phyloP scores from a whole-genome alignment of 2,329 filamentous ascomycete genomes.

The Mycocentrospora acerina region DNA sequence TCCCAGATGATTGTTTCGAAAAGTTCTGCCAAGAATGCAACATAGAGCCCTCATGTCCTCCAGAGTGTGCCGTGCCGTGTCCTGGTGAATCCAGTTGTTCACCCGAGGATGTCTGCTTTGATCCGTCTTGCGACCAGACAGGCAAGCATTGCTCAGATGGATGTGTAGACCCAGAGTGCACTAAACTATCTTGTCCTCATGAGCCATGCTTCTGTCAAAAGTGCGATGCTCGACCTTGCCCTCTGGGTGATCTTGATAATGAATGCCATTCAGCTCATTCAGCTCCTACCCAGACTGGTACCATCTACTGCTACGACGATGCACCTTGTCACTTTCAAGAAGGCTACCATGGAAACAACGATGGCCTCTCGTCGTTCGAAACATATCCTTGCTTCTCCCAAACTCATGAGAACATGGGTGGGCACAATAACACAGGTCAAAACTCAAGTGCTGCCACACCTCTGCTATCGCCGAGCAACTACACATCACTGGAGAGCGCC shows the following conservation, averaged over 20 bases:
- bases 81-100: conserved; percentile 32
- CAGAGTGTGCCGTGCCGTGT: conserved; percentile 26
- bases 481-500: conserved; percentile 33
- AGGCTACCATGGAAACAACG: conserved; percentile 23
- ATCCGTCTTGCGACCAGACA: conserved; percentile 37
- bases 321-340: conserved; percentile 38
- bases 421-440: conserved; percentile 21
- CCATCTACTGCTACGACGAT: conserved; percentile 39
- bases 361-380: conserved; percentile 27
- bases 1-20: conserved; percentile 37
- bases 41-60: conserved; percentile 28
- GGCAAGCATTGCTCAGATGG: conserved; percentile 31
- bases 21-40: conserved; percentile 40
- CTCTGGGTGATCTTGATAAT: conserved; percentile 30
- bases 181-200: conserved; percentile 31
- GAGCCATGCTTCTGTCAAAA: conserved; percentile 38
- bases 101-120: conserved; percentile 36
- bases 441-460: conserved; percentile 32
- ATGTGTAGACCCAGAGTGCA: conserved; percentile 40
- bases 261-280: conserved; percentile 38
- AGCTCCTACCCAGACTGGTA: conserved; percentile 30
- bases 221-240: conserved; percentile 35
- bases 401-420: conserved; percentile 17
- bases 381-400: conserved; percentile 35
- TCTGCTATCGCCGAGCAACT: conserved; percentile 34